These are phyloP conservation scores for Picea abies DNA, from an alignment of 83 land plant species.

Conservation along the genomic window DNA sequence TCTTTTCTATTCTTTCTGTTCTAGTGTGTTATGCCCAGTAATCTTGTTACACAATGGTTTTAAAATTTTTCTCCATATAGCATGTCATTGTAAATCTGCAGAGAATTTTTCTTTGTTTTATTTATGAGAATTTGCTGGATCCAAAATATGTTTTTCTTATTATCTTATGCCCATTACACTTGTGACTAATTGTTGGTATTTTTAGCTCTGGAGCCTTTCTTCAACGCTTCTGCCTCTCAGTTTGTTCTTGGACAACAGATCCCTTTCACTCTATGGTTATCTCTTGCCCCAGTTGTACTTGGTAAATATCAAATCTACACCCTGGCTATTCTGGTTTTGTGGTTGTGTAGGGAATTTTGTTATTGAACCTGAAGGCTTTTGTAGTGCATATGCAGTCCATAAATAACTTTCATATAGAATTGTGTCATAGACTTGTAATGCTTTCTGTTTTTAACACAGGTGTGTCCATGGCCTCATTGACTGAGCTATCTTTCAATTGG, in stretches of 20 bases:
- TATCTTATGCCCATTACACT: no score
- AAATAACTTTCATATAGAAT: neutral
- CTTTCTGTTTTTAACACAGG: constrained; percentile 41
- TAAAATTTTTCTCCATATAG: no score
- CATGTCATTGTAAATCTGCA: no score
- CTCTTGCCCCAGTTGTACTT: constrained; percentile 68
- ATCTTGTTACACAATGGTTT: no score
- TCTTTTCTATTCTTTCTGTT: no score
- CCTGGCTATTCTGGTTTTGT: neutral
- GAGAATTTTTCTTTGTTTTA: no score
- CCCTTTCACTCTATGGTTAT: constrained; percentile 65
- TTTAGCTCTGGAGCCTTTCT: constrained; percentile 11
- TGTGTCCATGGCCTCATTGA: constrained; percentile 87
- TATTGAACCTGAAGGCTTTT: neutral
- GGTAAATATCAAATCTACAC: constrained; percentile 37
- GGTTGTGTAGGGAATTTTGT: neutral
- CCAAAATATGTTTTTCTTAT: no score
- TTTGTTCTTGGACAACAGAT: constrained; percentile 77
- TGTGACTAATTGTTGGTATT: no score
- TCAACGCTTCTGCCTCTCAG: constrained; percentile 39
- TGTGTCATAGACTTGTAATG: no score
- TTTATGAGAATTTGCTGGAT: no score
- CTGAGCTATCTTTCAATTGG: constrained; percentile 88
- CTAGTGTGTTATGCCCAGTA: no score
- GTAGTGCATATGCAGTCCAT: neutral